Conservation (phyloP, 345 rosid species). For the Cochlearia excelsa region DNA sequence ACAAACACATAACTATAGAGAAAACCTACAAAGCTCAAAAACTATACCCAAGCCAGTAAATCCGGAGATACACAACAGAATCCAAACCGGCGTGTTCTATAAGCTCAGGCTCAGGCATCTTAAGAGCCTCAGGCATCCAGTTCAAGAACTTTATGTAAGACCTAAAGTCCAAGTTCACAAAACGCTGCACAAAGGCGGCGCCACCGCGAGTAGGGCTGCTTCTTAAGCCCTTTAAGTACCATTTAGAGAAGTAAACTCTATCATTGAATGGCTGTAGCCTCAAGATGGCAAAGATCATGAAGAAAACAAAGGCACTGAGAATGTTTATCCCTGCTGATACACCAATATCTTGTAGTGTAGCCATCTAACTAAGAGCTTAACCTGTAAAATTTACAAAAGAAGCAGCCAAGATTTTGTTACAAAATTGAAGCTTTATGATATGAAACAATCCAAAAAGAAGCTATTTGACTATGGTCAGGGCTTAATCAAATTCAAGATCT, state of each 20-base stretch:
- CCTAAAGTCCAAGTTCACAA: background rate
- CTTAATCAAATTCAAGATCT: too few relatives aligned
- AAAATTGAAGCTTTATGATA: too few relatives aligned
- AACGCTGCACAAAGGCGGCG: background rate
- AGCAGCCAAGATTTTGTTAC: too few relatives aligned
- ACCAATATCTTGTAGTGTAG: too few relatives aligned
- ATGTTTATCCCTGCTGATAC: background rate
- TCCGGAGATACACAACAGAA: background rate
- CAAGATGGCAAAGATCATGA: background rate
- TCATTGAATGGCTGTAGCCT: background rate
- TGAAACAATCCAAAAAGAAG: too few relatives aligned
- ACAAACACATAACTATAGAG: too few relatives aligned
- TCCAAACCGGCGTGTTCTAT: background rate
- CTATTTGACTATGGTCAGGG: too few relatives aligned
- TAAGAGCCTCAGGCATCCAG: background rate
- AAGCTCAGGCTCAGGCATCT: background rate
- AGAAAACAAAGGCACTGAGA: background rate
- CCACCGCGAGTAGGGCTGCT: background rate
- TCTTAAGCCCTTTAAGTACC: background rate
- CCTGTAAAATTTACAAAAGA: too few relatives aligned
- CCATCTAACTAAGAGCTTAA: too few relatives aligned
- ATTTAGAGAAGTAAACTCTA: background rate
- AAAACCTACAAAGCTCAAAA: background rate
- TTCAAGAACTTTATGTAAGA: background rate
- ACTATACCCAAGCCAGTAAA: background rate